A percentile compares a stretch with the other conserved stretches of the same genome.
Conservation (phyloP, 2,329 filamentous ascomycete genomes). For the Clonostachys rhizophaga region DNA sequence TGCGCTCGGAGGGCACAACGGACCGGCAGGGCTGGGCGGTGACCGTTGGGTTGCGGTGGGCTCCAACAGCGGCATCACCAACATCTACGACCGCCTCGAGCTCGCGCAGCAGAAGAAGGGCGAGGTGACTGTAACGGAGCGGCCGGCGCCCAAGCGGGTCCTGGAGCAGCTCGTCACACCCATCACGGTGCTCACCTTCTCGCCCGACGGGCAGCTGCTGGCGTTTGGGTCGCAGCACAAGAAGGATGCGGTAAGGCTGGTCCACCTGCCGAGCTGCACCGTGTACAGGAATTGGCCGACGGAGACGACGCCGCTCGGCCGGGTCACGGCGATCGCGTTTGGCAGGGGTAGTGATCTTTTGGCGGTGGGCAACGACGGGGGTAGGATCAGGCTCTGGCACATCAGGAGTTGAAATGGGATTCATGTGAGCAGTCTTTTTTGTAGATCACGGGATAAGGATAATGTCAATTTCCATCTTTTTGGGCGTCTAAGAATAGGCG, state of each 20-base stretch:
- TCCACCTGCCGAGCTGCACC: constrained; percentile 87
- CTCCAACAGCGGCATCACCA: constrained; percentile 81
- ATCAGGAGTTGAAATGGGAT: constrained; percentile 53
- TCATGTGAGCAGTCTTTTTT: neutral
- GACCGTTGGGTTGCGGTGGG: constrained; percentile 90
- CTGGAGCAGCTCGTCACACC: constrained; percentile 88
- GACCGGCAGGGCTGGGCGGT: constrained; percentile 60
- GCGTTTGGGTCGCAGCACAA: constrained; percentile 84
- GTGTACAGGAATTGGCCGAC: constrained; percentile 98
- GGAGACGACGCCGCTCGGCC: constrained; percentile 78
- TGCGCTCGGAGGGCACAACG: constrained; percentile 66
- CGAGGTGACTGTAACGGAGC: constrained; percentile 51
- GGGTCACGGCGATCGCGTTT: constrained; percentile 73
- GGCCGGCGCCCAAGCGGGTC: constrained; percentile 66
- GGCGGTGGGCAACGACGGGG: constrained; percentile 83
- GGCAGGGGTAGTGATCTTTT: constrained; percentile 62
- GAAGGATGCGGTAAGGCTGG: constrained; percentile 80
- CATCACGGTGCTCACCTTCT: constrained; percentile 74
- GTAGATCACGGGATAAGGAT: neutral
- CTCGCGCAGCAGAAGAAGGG: constrained; percentile 41
- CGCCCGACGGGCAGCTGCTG: constrained; percentile 83
- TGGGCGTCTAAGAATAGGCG: no score
- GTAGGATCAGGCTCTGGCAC: constrained; percentile 89
- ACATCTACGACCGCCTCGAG: constrained; percentile 80
- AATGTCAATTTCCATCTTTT: neutral